Evolutionary conservation across 768 basidiomycete species (phyloP).

Genomic region (Pisolithus microcarpus): DNA sequence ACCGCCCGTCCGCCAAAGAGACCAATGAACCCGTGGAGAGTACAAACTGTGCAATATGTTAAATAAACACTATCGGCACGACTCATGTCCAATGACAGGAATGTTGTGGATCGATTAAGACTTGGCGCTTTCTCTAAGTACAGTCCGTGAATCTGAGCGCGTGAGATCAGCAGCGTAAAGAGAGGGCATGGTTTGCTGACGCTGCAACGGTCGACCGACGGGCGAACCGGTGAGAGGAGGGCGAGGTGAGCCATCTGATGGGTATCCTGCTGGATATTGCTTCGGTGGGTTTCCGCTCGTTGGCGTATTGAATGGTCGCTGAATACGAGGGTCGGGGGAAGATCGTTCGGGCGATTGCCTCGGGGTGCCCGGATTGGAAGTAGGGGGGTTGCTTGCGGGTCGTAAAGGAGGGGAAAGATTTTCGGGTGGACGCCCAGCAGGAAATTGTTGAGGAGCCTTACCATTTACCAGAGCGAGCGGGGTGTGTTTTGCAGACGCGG

Average conservation of each 20-base stretch:
- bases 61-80: slow-evolving; percentile 10
- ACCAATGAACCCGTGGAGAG: neutral
- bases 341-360: neutral
- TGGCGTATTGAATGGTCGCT: neutral
- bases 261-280: slow-evolving; percentile 6
- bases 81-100: neutral
- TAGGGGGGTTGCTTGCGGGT: neutral
- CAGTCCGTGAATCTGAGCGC: slow-evolving; percentile 18
- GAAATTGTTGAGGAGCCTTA: slow-evolving; percentile 26
- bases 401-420: neutral
- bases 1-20: neutral
- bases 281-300: slow-evolving; percentile 4
- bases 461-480: slow-evolving; percentile 22
- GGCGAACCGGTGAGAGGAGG: neutral
- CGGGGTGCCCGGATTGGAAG: slow-evolving; percentile 4
- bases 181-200: slow-evolving; percentile 23
- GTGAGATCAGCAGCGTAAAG: slow-evolving; percentile 4
- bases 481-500: slow-evolving; percentile 1
- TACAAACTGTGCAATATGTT: neutral
- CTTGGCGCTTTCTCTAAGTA: slow-evolving; percentile 11
- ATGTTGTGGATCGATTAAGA: slow-evolving; percentile 13
- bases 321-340: neutral
- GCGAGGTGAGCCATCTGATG: neutral
- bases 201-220: slow-evolving; percentile 18
- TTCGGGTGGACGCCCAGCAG: slow-evolving; percentile 16